Conservation (phyloP, 2,329 filamentous ascomycete species). For the Gliomastix tumulicola region DNA sequence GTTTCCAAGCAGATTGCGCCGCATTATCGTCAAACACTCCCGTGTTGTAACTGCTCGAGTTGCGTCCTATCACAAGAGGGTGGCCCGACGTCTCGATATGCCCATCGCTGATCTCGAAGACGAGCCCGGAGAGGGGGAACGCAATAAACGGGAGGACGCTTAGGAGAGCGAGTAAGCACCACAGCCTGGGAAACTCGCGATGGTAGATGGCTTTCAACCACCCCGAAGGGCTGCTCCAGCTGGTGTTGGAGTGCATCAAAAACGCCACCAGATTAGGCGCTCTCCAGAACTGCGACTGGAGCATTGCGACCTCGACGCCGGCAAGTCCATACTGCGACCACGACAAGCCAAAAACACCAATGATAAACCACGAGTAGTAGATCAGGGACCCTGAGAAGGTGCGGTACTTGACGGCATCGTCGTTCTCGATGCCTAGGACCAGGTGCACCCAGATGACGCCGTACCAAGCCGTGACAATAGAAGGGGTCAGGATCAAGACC, state of each 20-base stretch:
- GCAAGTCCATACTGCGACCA: neutral
- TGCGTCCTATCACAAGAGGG: neutral
- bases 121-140: neutral
- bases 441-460: neutral
- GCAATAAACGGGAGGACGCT: neutral
- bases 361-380: constrained; percentile 1
- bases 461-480: neutral
- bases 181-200: neutral
- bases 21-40: neutral
- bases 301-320: neutral
- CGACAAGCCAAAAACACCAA: neutral
- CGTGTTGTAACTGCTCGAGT: too few species aligned
- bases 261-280: neutral
- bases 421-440: neutral
- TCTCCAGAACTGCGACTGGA: neutral
- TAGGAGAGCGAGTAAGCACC: neutral
- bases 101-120: neutral
- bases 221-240: neutral
- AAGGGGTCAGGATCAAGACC: neutral
- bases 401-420: neutral
- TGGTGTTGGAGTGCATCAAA: neutral
- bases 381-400: neutral
- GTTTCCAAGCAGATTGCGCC: neutral
- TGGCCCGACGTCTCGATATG: neutral
- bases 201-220: neutral